Evolutionary conservation across 331 rosid genomes (phyloP).

Genomic region (Ulmus americana): DNA sequence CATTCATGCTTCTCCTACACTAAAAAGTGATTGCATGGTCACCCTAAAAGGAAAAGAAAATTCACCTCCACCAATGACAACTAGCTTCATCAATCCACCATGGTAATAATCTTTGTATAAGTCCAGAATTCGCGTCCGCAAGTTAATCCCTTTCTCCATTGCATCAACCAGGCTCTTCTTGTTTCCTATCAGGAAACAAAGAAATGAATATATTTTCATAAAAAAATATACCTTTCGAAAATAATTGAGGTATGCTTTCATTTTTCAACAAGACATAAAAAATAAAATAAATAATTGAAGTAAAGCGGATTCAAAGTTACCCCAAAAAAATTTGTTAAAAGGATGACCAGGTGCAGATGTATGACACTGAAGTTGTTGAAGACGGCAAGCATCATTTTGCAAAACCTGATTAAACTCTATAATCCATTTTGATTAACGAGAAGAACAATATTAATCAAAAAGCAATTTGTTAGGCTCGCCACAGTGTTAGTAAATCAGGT

Average conservation of each 20-base stretch:
- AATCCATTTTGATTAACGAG: constrained; percentile 34
- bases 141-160: constrained; percentile 75
- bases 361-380: constrained; percentile 87
- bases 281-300: constrained; percentile 22
- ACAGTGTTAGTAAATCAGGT: constrained; percentile 12
- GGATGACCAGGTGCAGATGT: constrained; percentile 69
- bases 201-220: constrained; percentile 8
- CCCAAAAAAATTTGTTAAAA: constrained; percentile 79
- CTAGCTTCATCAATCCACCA: constrained; percentile 97
- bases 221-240: constrained; percentile 14
- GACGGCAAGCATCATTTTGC: constrained; percentile 84
- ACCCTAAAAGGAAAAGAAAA: neutral
- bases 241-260: no score
- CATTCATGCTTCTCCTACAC: no score
- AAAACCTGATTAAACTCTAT: constrained; percentile 85
- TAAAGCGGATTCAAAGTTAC: constrained; percentile 34
- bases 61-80: constrained; percentile 95
- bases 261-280: no score
- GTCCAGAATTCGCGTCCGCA: constrained; percentile 68
- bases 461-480: constrained; percentile 28
- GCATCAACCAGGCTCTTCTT: constrained; percentile 93
- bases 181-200: constrained; percentile 55
- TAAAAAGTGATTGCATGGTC: no score
- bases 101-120: constrained; percentile 68
- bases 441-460: constrained; percentile 31